Conservation (phyloP, 371 early-diverging fungal genomes). For the Aphelidium insulamus region DNA sequence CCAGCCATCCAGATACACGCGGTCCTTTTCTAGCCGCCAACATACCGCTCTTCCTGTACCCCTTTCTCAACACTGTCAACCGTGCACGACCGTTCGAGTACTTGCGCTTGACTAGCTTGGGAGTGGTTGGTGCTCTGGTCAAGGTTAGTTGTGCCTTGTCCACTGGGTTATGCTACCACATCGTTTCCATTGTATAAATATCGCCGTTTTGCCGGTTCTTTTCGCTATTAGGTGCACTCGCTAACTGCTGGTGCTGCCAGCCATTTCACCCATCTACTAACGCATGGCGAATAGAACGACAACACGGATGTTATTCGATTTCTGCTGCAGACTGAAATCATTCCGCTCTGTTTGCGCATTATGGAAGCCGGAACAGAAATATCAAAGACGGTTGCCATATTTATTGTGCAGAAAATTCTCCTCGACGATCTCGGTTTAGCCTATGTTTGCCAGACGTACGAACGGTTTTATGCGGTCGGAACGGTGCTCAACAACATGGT, state of each 20-base stretch:
- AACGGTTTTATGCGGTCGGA: conserved; percentile 89
- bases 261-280: neutral
- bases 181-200: too few relatives aligned
- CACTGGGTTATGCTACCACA: too few relatives aligned
- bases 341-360: conserved; percentile 91
- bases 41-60: conserved; percentile 90
- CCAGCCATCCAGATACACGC: conserved; percentile 79
- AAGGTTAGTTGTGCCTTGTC: conserved; percentile 32
- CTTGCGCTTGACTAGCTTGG: conserved; percentile 71
- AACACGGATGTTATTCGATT: conserved; percentile 84
- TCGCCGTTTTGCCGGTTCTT: too few relatives aligned
- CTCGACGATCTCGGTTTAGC: conserved; percentile 83
- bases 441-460: conserved; percentile 93
- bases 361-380: conserved; percentile 94
- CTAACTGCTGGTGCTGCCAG: neutral
- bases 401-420: conserved; percentile 92
- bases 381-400: conserved; percentile 93
- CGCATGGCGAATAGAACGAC: conserved; percentile 29
- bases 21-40: conserved; percentile 74
- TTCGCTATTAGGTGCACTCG: too few relatives aligned
- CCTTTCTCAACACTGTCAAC: conserved; percentile 91
- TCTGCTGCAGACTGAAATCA: conserved; percentile 89
- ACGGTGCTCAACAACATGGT: conserved; percentile 90
- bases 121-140: conserved; percentile 89
- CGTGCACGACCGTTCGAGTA: conserved; percentile 85